Conservation (phyloP, 2,329 filamentous ascomycete species). For the Cordyceps tenuipes region DNA sequence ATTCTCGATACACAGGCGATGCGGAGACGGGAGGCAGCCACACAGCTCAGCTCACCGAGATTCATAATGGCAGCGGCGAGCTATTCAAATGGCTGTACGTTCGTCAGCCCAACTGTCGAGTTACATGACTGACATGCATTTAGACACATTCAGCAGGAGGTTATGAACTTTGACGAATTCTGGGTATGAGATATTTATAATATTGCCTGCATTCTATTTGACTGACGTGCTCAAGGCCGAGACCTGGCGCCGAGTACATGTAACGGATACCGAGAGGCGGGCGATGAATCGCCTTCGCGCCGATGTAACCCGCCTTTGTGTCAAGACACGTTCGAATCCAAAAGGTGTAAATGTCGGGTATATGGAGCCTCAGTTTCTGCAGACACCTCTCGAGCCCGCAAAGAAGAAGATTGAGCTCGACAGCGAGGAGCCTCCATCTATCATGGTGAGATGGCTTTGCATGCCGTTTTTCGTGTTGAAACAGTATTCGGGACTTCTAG, state of each 20-base stretch:
- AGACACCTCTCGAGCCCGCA: slow-evolving; percentile 25
- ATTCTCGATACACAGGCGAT: slow-evolving; percentile 31
- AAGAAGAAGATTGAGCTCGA: slow-evolving; percentile 15
- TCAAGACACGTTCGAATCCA: slow-evolving; percentile 30
- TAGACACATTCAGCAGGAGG: slow-evolving; percentile 30
- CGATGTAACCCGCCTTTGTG: slow-evolving; percentile 28
- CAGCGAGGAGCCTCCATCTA: slow-evolving; percentile 11
- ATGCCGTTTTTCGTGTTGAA: slow-evolving; percentile 40
- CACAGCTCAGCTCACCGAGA: slow-evolving; percentile 25
- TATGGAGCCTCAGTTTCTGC: slow-evolving; percentile 32
- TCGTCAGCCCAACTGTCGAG: fast-evolving
- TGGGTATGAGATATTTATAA: slow-evolving; percentile 21
- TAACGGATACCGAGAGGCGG: slow-evolving; percentile 27
- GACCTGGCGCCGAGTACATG: slow-evolving; percentile 24
- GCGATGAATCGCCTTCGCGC: slow-evolving; percentile 29
- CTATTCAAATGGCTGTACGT: slow-evolving; percentile 36
- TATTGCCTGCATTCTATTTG: too few relatives aligned
- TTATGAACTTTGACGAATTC: slow-evolving; percentile 35
- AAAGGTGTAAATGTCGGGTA: slow-evolving; percentile 31
- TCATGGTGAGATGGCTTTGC: slow-evolving; percentile 31
- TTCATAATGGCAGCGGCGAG: slow-evolving; percentile 26
- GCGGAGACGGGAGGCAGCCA: slow-evolving; percentile 29
- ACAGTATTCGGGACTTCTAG: slow-evolving; percentile 31
- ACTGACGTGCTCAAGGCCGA: slow-evolving; percentile 22
- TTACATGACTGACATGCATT: slow-evolving; percentile 13